These are phyloP conservation scores for Naganishia liquefaciens DNA, from an alignment of 1,284 basidiomycete species.

Conservation along the genomic window DNA sequence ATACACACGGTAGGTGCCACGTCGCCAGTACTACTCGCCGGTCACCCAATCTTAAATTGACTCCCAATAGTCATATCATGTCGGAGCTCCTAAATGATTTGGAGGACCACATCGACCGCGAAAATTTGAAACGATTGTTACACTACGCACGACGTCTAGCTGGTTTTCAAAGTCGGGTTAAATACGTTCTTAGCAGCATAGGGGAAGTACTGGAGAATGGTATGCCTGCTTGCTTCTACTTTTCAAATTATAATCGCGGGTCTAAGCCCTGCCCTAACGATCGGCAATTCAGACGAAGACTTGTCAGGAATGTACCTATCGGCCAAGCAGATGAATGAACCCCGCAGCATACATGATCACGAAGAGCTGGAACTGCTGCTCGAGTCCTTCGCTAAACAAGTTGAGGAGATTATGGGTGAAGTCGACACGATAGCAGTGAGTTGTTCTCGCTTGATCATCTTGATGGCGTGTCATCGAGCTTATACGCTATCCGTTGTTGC, in stretches of 20 bases:
- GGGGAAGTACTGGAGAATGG: constrained; percentile 89
- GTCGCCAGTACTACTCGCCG: not conserved
- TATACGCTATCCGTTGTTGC: not conserved
- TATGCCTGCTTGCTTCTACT: constrained; percentile 44
- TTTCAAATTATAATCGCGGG: not conserved
- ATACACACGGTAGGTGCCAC: constrained; percentile 63
- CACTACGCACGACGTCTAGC: constrained; percentile 84
- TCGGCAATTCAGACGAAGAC: constrained; percentile 71
- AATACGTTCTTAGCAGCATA: constrained; percentile 81
- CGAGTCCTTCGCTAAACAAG: constrained; percentile 92
- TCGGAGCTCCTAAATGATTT: constrained; percentile 84
- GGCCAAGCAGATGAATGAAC: constrained; percentile 66
- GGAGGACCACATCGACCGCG: constrained; percentile 88
- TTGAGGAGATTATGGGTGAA: constrained; percentile 92
- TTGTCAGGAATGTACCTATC: constrained; percentile 87
- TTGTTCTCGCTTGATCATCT: not conserved
- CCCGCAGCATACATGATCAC: constrained; percentile 71
- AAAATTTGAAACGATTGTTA: constrained; percentile 83
- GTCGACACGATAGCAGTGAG: constrained; percentile 79
- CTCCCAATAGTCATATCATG: constrained; percentile 63
- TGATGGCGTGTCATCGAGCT: not conserved
- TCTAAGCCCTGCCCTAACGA: not conserved
- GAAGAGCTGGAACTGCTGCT: constrained; percentile 90
- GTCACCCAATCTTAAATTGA: not conserved
- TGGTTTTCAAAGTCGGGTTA: constrained; percentile 84